Percentiles rank a stretch among this genome's conserved stretches.
Conservation (phyloP, 345 rosid genomes). For the Brassica carinata region DNA sequence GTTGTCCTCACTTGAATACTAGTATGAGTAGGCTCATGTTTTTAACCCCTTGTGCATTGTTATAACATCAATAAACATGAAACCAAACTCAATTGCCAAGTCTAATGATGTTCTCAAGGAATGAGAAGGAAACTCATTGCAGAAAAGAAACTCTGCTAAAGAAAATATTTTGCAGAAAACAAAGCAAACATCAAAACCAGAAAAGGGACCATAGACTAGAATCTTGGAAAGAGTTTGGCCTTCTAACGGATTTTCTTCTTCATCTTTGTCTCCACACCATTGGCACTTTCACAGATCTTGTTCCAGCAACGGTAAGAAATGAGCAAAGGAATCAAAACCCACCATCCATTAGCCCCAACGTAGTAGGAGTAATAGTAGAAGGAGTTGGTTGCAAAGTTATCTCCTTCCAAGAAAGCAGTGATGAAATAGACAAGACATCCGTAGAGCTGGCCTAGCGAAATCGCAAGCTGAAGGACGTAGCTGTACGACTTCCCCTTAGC, state of each 20-base stretch:
- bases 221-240: not conserved
- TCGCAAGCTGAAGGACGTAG: constrained; percentile 80
- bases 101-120: not conserved
- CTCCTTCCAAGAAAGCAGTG: constrained; percentile 81
- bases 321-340: constrained; percentile 72
- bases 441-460: constrained; percentile 88
- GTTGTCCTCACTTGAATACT: not conserved
- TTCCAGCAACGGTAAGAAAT: constrained; percentile 78
- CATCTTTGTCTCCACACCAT: constrained; percentile 55
- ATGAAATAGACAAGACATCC: constrained; percentile 82
- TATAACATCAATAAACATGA: not conserved
- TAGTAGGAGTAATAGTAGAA: constrained; percentile 74
- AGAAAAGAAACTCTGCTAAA: not conserved
- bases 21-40: not conserved
- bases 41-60: not conserved
- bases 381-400: constrained; percentile 65
- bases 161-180: not conserved
- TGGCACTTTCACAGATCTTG: constrained; percentile 54
- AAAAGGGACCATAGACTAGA: constrained; percentile 2
- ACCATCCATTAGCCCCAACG: constrained; percentile 63
- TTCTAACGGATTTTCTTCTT: constrained; percentile 40
- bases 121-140: not conserved
- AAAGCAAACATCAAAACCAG: not conserved
- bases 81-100: not conserved
- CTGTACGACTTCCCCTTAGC: constrained; percentile 74